Evolutionary conservation across 2,329 filamentous ascomycete species (phyloP), one percentile per base, ranked within the genome.

Genomic region (Paecilomyces fulvus): DNA sequence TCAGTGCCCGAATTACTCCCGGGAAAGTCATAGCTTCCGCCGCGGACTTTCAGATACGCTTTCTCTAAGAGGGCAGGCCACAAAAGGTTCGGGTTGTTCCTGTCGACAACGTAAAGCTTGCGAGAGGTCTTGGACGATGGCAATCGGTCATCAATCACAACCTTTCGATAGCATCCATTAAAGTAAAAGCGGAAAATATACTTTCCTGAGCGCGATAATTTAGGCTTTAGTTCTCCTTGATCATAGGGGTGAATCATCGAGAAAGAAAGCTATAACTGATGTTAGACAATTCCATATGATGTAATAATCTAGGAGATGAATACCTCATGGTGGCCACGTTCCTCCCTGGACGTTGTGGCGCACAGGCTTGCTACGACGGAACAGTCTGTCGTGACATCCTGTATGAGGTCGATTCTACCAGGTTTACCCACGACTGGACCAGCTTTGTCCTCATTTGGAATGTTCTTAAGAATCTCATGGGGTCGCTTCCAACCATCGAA

Each of bases 1-100:
- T 99, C 94, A 2, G 92, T 97, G 10, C 90, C 92, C 0, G 92
- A 97, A 70, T 97, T 97, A 67, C 94, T 97, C 7, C 94, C 94
- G 0, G 94, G 92, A 62, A 99, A 99, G 67, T 99, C 92, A 70
- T 99, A 99, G 14, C 37, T 43, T 31, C 94, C 94, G 28, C 94
- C 94, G 56, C 92, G 84, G 10, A 97, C 84, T 75, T 97, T 99
- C 1, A 99, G 78, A 64, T 99, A 99, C 0, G 94, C 94, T 69
- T 99, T 99, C 70, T 99, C 94, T 14, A 97, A 77, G 3, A 99
- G 79, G 1, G 92, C 91, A 5, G 94, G 94, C 91, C 92, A 97
- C 12, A 97, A 75, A 12, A 95, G 78, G n/a, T 76, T 79, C 3
- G 89, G 87, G 61, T 96, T 91, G 48, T 86, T 86, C 33, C 90